Evolutionary conservation across 78 protist genomes (phyloP).

Genomic region (Dictyostelium discoideum): dicty_2.7 NC_007089.4:2476001-2476500

Average conservation of each 20-base stretch:
- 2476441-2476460: constrained; percentile 94
- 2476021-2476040: constrained; percentile 87
- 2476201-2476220: constrained; percentile 76
- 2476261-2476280: constrained; percentile 70
- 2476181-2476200: constrained; percentile 91
- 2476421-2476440: constrained; percentile 82
- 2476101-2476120: constrained; percentile 97
- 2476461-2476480: constrained; percentile 95
- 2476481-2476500: constrained; percentile 71
- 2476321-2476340: constrained; percentile 90
- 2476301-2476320: constrained; percentile 11
- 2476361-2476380: constrained; percentile 23
- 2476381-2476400: constrained; percentile 22
- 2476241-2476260: constrained; percentile 79
- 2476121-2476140: constrained; percentile 82
- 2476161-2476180: constrained; percentile 91
- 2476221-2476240: constrained; percentile 16
- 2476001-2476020: constrained; percentile 83
- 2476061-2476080: constrained; percentile 61
- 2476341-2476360: constrained; percentile 64
- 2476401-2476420: not conserved
- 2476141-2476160: constrained; percentile 35
- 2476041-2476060: constrained; percentile 61
- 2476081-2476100: constrained; percentile 90
- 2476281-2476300: constrained; percentile 80